phyloP scores from a whole-genome alignment of 495 filamentous ascomycete genomes.

The Lasiosphaeris hirsuta region DNA sequence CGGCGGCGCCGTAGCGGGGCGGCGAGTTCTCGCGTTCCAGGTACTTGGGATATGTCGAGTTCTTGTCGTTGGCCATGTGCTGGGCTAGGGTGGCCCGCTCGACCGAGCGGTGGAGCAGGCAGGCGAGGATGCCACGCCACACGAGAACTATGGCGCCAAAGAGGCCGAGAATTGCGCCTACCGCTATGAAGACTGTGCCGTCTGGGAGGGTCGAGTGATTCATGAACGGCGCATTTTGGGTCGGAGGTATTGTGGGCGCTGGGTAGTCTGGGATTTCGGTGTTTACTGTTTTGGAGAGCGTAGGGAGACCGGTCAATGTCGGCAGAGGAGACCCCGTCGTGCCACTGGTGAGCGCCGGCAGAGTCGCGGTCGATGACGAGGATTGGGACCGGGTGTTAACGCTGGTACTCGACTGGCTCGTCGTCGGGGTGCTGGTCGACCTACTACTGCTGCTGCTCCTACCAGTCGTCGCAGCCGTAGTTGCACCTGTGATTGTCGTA shows the following conservation, averaged over 20 bases:
- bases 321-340: neutral
- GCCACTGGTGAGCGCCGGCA: no score
- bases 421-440: slow-evolving; percentile 13
- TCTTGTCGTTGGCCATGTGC: slow-evolving; percentile 62
- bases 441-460: slow-evolving; percentile 1
- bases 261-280: slow-evolving; percentile 49
- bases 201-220: slow-evolving; percentile 86
- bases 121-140: slow-evolving; percentile 87
- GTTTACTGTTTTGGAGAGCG: slow-evolving; percentile 41
- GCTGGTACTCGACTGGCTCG: neutral
- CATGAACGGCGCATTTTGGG: slow-evolving; percentile 87
- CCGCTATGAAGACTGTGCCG: slow-evolving; percentile 93
- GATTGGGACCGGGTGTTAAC: no score
- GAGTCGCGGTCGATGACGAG: no score
- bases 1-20: slow-evolving; percentile 53
- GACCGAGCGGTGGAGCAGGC: slow-evolving; percentile 88
- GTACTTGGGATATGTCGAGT: slow-evolving; percentile 49
- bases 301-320: slow-evolving; percentile 40
- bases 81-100: slow-evolving; percentile 72
- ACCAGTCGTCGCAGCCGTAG: slow-evolving; percentile 8
- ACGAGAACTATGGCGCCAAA: slow-evolving; percentile 73
- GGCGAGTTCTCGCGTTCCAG: slow-evolving; percentile 52
- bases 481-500: neutral
- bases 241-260: slow-evolving; percentile 71
- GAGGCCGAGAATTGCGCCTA: slow-evolving; percentile 82